Evolutionary conservation across 148 eudicot genomes (phyloP).

Genomic region (Rhododendron simsii): DNA sequence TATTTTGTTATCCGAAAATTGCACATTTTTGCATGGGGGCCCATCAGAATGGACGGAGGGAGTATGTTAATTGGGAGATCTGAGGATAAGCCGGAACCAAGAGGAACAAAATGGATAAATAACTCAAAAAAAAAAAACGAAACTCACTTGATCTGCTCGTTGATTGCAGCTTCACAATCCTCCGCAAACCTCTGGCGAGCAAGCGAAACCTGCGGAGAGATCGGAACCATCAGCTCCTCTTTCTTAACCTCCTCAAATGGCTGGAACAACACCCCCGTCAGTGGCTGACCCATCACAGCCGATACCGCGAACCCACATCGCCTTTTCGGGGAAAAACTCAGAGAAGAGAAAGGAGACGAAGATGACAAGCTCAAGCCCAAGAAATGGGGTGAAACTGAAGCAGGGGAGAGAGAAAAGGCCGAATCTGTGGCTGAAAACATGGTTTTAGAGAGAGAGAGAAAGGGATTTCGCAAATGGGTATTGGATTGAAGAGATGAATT

Average conservation of each 20-base stretch:
- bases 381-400: neutral
- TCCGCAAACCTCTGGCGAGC: constrained; percentile 56
- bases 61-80: neutral
- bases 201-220: constrained; percentile 44
- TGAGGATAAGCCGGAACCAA: neutral
- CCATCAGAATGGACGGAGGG: no score
- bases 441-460: neutral
- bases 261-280: constrained; percentile 65
- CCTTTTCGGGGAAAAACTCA: constrained; percentile 5
- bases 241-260: constrained; percentile 84
- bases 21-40: no score
- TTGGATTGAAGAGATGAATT: neutral
- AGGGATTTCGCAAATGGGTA: neutral
- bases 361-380: neutral
- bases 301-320: constrained; percentile 14
- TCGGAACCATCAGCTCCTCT: constrained; percentile 48
- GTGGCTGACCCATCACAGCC: constrained; percentile 21
- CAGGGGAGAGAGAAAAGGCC: constrained; percentile 14
- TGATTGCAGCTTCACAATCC: constrained; percentile 65
- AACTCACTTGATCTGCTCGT: constrained; percentile 83
- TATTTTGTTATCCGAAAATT: no score
- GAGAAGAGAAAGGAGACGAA: neutral
- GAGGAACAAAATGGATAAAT: neutral
- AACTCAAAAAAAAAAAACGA: neutral
- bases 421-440: constrained; percentile 11